Conservation (phyloP, 257 asterid genomes). For the Pogostemon cablin region DNA sequence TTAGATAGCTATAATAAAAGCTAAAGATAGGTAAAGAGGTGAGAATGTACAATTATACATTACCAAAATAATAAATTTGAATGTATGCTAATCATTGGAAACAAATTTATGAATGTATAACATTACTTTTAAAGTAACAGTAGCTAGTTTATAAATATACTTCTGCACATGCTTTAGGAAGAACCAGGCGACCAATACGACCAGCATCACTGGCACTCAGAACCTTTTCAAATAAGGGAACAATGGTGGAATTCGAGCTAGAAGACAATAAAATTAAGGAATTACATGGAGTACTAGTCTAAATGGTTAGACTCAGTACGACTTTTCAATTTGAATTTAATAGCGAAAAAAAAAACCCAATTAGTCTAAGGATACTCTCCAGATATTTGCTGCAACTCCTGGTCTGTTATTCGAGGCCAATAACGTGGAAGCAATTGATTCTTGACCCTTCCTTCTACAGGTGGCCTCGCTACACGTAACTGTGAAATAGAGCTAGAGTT, state of each 20-base stretch:
- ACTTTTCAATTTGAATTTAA: neutral
- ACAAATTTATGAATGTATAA: too few relatives aligned
- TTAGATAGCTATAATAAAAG: slow-evolving; percentile 22
- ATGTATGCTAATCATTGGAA: neutral
- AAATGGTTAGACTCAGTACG: neutral
- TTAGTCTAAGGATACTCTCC: slow-evolving; percentile 86
- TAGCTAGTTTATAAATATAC: slow-evolving; percentile 48
- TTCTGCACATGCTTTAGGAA: slow-evolving; percentile 99
- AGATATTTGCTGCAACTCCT: slow-evolving; percentile 91
- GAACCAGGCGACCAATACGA: slow-evolving; percentile 96
- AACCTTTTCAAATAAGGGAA: slow-evolving; percentile 96
- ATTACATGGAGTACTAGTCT: slow-evolving; percentile 21
- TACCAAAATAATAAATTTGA: too few relatives aligned
- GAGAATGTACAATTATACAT: too few relatives aligned
- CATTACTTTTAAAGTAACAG: slow-evolving; percentile 13
- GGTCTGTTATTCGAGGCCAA: slow-evolving; percentile 97
- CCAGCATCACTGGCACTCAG: slow-evolving; percentile 99
- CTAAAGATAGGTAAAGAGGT: neutral
- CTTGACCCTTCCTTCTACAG: slow-evolving; percentile 89
- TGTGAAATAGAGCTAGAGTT: slow-evolving; percentile 57
- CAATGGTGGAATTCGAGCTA: slow-evolving; percentile 85
- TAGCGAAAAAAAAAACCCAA: neutral
- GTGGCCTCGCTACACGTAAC: slow-evolving; percentile 92
- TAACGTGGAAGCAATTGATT: slow-evolving; percentile 97
- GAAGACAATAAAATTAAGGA: slow-evolving; percentile 53